Conservation (phyloP, 345 rosid species). For the Rhizophora mangle region DNA sequence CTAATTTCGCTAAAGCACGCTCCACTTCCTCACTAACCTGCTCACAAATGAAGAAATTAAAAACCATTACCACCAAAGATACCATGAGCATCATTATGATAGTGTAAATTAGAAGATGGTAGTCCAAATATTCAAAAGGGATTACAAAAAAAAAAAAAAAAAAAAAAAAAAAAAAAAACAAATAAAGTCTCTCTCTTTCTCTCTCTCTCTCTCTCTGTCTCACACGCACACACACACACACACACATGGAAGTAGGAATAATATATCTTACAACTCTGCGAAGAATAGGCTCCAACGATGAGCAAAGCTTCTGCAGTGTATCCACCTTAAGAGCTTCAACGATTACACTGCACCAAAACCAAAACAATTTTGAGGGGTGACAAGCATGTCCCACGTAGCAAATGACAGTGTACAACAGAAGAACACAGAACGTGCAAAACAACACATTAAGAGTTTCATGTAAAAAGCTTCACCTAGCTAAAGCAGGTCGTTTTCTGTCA, state of each 20-base stretch:
- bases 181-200: not conserved
- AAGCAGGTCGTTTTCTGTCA: conserved; percentile 34
- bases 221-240: not conserved
- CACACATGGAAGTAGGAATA: not conserved
- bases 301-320: conserved; percentile 36
- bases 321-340: conserved; percentile 38
- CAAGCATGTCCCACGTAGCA: too few species aligned
- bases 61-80: not conserved
- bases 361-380: not conserved
- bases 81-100: not conserved
- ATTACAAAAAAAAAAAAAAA: not conserved
- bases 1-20: conserved; percentile 36
- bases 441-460: not conserved
- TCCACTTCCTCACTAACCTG: conserved; percentile 41
- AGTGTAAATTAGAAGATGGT: too few species aligned
- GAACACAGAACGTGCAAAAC: not conserved
- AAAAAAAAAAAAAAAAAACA: not conserved
- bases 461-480: conserved; percentile 22
- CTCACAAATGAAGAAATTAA: not conserved
- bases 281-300: conserved; percentile 34
- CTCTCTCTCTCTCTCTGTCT: too few species aligned
- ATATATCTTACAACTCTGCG: conserved; percentile 26
- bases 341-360: conserved; percentile 27
- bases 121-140: not conserved
- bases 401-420: too few species aligned